A percentile compares a stretch with the other conserved stretches of the same genome.
Evolutionary conservation across 1,284 basidiomycete species (phyloP).

Genomic region (Heliocybe sulcata): DNA sequence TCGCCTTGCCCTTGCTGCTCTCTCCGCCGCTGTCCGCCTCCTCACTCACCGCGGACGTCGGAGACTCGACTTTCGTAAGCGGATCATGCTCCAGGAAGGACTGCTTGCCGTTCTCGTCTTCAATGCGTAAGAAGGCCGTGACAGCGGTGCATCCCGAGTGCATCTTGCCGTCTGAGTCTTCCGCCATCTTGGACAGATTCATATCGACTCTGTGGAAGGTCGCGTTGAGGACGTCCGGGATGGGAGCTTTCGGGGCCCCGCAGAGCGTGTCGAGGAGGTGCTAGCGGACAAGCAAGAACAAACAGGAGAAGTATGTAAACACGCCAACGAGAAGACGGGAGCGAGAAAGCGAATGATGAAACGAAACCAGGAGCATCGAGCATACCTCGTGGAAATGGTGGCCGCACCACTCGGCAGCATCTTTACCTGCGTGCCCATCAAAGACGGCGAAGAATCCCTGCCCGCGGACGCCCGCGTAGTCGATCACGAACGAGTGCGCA

Average conservation of each 20-base stretch:
- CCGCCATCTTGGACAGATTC: constrained; percentile 74
- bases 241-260: constrained; percentile 40
- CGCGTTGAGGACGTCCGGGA: constrained; percentile 89
- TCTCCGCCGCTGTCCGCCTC: constrained; percentile 13
- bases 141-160: constrained; percentile 98
- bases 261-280: constrained; percentile 48
- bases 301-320: constrained; percentile 6
- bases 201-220: constrained; percentile 92
- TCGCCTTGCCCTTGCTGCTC: constrained; percentile 26
- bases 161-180: constrained; percentile 81
- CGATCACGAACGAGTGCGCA: constrained; percentile 92
- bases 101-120: constrained; percentile 69
- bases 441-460: constrained; percentile 99
- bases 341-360: constrained; percentile 5
- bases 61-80: constrained; percentile 18
- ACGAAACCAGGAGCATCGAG: neutral
- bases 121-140: constrained; percentile 94
- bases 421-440: constrained; percentile 97
- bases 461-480: constrained; percentile 85
- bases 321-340: neutral
- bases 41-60: constrained; percentile 18
- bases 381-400: constrained; percentile 89
- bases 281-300: constrained; percentile 23
- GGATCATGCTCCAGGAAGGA: constrained; percentile 42
- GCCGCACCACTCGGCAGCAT: constrained; percentile 99